A percentile compares a stretch with the other conserved stretches of the same genome.
Conservation (phyloP, 495 filamentous ascomycete genomes). For the Ramalina intermedia region DNA sequence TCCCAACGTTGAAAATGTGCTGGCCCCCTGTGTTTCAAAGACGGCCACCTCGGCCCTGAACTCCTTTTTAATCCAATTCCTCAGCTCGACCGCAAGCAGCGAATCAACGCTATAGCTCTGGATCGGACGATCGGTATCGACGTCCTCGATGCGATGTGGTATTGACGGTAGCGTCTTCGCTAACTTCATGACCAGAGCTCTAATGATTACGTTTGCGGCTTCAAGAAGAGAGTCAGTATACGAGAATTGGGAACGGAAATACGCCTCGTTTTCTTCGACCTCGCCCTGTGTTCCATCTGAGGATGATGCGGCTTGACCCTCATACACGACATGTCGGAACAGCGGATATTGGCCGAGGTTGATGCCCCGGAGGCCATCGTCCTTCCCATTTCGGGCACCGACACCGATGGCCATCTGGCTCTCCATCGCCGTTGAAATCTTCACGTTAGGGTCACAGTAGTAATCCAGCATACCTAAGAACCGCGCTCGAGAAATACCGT, state of each 20-base stretch:
- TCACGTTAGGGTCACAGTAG: constrained; percentile 18
- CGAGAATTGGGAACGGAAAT: background rate
- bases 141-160: constrained; percentile 11
- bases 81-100: constrained; percentile 25
- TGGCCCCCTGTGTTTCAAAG: constrained; percentile 23
- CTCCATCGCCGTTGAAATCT: constrained; percentile 6
- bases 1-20: too few relatives aligned
- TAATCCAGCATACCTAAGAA: constrained; percentile 22
- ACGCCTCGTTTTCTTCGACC: too few relatives aligned
- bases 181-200: background rate
- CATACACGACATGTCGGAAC: background rate
- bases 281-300: background rate
- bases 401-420: constrained; percentile 19
- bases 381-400: background rate
- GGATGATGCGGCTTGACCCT: background rate
- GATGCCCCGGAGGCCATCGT: background rate
- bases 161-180: constrained; percentile 4
- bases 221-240: constrained; percentile 8
- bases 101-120: constrained; percentile 26
- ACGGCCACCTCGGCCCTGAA: constrained; percentile 20
- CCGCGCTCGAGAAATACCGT: background rate
- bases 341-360: background rate
- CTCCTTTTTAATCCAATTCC: constrained; percentile 25
- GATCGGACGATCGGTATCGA: constrained; percentile 7
- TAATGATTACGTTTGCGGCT: background rate